Conservation (phyloP, 2,329 filamentous ascomycete species). For the Lachnellula occidentalis region DNA sequence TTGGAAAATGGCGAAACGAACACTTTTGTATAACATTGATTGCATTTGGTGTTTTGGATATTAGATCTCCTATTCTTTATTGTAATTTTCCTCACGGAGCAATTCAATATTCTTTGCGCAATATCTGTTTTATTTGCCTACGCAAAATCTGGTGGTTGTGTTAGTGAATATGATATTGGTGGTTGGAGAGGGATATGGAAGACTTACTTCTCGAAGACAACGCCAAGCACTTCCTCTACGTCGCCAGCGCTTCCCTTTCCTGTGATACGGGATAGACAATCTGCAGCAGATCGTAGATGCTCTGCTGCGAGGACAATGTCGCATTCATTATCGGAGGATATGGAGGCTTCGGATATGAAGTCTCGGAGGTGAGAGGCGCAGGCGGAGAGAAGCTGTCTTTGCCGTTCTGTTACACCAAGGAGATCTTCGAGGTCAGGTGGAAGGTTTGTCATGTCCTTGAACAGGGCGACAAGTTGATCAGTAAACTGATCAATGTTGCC, state of each 20-base stretch:
- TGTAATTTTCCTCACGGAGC: background rate
- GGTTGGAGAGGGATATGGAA: background rate
- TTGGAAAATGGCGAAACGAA: background rate
- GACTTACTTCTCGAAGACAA: slow-evolving; percentile 88
- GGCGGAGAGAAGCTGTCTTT: slow-evolving; percentile 71
- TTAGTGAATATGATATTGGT: background rate
- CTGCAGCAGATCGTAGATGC: slow-evolving; percentile 74
- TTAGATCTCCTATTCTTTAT: background rate
- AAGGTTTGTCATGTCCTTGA: slow-evolving; percentile 65
- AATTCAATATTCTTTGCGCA: too few relatives aligned
- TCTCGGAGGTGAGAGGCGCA: slow-evolving; percentile 67
- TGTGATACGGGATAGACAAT: slow-evolving; percentile 78
- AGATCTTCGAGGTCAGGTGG: slow-evolving; percentile 72
- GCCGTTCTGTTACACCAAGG: slow-evolving; percentile 84
- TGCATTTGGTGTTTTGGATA: background rate
- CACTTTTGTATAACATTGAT: background rate
- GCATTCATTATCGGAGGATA: slow-evolving; percentile 43
- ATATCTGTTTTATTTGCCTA: slow-evolving; percentile 23
- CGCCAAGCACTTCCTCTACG: slow-evolving; percentile 90
- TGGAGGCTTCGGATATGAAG: slow-evolving; percentile 59
- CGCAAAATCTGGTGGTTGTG: slow-evolving; percentile 23
- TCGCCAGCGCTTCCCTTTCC: slow-evolving; percentile 80
- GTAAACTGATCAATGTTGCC: slow-evolving; percentile 67
- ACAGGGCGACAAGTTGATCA: slow-evolving; percentile 58
- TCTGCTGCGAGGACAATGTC: slow-evolving; percentile 92